Evolutionary conservation across 352 stramenopile genomes (phyloP).

Genomic region (Phytophthora citrophthora): DNA sequence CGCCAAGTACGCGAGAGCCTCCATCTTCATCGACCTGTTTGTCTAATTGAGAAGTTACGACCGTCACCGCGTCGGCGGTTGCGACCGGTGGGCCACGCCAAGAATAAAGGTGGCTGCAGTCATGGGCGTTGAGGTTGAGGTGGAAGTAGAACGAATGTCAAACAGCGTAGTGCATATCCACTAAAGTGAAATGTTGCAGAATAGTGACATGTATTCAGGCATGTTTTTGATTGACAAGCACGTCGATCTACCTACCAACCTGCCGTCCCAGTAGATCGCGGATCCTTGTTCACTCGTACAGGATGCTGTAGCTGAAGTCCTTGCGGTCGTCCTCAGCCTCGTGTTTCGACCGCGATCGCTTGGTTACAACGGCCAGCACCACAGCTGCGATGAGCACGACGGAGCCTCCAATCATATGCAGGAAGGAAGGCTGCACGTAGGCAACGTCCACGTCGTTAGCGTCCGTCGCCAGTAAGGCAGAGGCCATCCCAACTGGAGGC

Average conservation of each 20-base stretch:
- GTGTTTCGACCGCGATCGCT: constrained; percentile 16
- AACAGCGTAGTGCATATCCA: no score
- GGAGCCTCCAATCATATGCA: constrained; percentile 29
- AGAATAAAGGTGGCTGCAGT: not conserved
- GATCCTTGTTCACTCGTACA: constrained; percentile 29
- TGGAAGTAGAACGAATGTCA: no score
- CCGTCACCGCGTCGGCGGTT: not conserved
- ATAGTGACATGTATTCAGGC: no score
- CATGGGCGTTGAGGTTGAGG: no score
- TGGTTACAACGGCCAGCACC: constrained; percentile 34
- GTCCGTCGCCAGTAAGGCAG: constrained; percentile 25
- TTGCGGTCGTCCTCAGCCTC: constrained; percentile 18
- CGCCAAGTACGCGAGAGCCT: constrained; percentile 50
- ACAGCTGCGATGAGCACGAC: constrained; percentile 37
- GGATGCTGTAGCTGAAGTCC: constrained; percentile 38
- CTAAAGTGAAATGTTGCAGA: no score
- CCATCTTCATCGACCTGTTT: constrained; percentile 34
- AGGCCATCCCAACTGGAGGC: not conserved
- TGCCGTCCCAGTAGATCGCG: no score
- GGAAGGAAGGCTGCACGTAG: constrained; percentile 15
- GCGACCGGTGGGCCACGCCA: not conserved
- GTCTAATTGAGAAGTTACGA: not conserved
- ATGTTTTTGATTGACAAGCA: no score
- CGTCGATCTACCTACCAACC: no score
- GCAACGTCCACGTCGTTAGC: constrained; percentile 16